Evolutionary conservation across 2,329 filamentous ascomycete species (phyloP), one percentile per base, ranked within the genome.

Genomic region (Botryotinia calthae): DNA sequence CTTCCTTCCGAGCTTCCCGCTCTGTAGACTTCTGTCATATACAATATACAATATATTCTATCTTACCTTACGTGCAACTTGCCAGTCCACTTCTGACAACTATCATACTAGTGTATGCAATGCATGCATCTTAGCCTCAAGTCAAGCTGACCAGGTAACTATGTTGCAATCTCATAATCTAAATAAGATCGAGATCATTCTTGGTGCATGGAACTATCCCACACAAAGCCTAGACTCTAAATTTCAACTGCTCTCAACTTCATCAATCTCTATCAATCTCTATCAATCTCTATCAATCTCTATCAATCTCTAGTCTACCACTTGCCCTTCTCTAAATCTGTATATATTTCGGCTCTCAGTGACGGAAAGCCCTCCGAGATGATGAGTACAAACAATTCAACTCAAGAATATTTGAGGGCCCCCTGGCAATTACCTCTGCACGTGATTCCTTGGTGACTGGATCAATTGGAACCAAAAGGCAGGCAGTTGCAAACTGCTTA

Each of bases 81-180:
- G n/a, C n/a, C n/a, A n/a, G n/a, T n/a, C n/a, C n/a, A n/a, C n/a
- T n/a, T n/a, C n/a, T n/a, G n/a, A n/a, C n/a, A n/a, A 25, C 54
- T 37, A 3, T 56, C 28, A 62, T 62, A 25, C 14, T 16, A 34
- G 18, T 46, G 22, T 31, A 54, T 46, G 66, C 51, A 54, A n/a
- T 59, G 18, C 37, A 46, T 69, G 51, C 66, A 69, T 61, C 66
- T 22, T 59, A 44, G 34, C 54, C 42, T 65, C 42, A 34, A 65
- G n/a, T 65, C 42, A 48, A 65, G 37, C 54, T 69, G 51, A n/a
- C 66, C 28, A 25, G 66, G 66, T 34, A 69, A 69, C 66, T 10
- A 61, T 61, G 51, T 69, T 61, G 42, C 66, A 69, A 65, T 65
- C 20, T 22, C 62, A 46, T 34, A 44, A 65, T 22, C 28, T 22